Evolutionary conservation across 2,329 filamentous ascomycete genomes (phyloP).

Genomic region (Graphiopsis chlorocephala): DNA sequence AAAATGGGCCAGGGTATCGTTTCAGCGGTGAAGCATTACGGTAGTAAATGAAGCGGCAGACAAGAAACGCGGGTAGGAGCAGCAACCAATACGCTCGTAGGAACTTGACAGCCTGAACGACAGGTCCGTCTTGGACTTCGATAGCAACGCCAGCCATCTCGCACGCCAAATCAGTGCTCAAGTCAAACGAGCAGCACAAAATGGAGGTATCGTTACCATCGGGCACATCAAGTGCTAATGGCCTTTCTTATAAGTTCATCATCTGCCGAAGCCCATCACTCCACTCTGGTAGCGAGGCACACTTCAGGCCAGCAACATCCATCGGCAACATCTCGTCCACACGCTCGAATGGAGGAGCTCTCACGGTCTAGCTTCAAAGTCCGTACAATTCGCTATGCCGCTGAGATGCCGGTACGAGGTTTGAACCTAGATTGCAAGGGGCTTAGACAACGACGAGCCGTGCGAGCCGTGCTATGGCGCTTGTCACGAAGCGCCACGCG

Average conservation of each 20-base stretch:
- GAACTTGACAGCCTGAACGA: conserved; percentile 19
- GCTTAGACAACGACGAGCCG: background rate
- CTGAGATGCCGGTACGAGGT: no score
- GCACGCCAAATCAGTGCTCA: background rate
- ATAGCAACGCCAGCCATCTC: conserved; percentile 20
- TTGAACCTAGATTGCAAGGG: no score
- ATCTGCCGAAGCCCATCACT: background rate
- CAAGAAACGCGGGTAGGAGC: conserved; percentile 23
- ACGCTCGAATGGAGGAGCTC: background rate
- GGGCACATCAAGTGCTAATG: background rate
- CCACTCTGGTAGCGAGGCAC: background rate
- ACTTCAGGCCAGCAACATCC: no score
- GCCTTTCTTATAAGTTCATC: background rate
- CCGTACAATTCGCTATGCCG: no score
- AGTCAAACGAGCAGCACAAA: background rate
- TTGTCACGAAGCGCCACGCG: conserved; percentile 14
- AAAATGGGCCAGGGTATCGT: conserved; percentile 29
- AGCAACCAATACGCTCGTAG: conserved; percentile 24
- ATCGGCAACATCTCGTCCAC: background rate
- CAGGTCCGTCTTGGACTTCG: conserved; percentile 17
- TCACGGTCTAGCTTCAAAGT: no score
- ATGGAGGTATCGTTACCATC: background rate
- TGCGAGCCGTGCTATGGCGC: background rate
- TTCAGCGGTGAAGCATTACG: conserved; percentile 29
- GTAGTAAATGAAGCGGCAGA: conserved; percentile 32